phyloP scores from a whole-genome alignment of 2,329 filamentous ascomycete genomes.

The Aspergillus sp. region DNA sequence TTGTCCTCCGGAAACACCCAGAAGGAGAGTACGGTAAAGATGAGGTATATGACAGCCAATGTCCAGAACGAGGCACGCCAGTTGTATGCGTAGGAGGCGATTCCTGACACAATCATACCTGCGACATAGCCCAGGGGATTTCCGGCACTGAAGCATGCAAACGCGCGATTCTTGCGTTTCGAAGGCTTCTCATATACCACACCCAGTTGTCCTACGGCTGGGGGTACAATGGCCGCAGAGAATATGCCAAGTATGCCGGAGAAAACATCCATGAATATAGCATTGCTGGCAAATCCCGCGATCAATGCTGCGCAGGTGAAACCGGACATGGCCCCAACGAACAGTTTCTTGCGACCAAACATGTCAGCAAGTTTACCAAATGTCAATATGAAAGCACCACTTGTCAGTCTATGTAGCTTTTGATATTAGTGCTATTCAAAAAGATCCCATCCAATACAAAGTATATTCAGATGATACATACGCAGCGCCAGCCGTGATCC shows the following conservation, averaged over 20 bases:
- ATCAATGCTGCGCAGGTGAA: conserved; percentile 55
- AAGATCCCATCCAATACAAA: background rate
- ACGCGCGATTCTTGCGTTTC: conserved; percentile 60
- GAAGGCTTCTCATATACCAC: conserved; percentile 59
- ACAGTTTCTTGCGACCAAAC: conserved; percentile 59
- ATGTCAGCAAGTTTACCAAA: conserved; percentile 64
- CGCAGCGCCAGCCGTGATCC: conserved; percentile 61
- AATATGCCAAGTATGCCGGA: conserved; percentile 62
- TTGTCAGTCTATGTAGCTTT: conserved; percentile 45
- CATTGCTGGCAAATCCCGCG: conserved; percentile 55
- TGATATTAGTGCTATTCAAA: background rate
- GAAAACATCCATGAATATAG: conserved; percentile 58
- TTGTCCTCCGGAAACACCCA: conserved; percentile 59
- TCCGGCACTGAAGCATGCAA: conserved; percentile 58
- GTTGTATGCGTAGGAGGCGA: conserved; percentile 56
- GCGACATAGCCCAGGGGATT: conserved; percentile 55
- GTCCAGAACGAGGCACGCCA: conserved; percentile 63
- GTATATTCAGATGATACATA: conserved; percentile 24
- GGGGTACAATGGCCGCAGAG: conserved; percentile 59
- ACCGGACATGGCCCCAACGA: conserved; percentile 55
- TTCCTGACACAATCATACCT: conserved; percentile 57
- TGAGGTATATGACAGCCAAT: conserved; percentile 59
- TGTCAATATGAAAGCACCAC: conserved; percentile 61
- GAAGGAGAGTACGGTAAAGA: conserved; percentile 53
- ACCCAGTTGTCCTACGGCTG: conserved; percentile 61